A percentile compares a stretch with the other conserved stretches of the same genome.
These are phyloP conservation scores for Phytomonas sp. DNA, from an alignment of 208 protist genomes.

Conservation along the genomic window DNA sequence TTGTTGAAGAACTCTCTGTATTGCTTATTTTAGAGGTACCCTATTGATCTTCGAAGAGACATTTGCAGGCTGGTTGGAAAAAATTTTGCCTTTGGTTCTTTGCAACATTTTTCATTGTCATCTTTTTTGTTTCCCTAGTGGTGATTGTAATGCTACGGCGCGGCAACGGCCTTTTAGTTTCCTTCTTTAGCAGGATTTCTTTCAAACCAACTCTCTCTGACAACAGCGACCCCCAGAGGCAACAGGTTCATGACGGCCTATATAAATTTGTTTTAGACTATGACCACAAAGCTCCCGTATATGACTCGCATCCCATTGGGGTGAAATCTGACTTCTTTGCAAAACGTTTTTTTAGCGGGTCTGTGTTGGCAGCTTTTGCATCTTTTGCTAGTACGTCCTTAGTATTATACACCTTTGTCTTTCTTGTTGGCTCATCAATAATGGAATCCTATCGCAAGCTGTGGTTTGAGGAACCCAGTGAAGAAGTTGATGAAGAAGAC, in stretches of 20 bases:
- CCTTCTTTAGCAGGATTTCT: slow-evolving; percentile 8
- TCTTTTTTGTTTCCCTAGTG: slow-evolving; percentile 4
- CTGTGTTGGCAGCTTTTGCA: slow-evolving; percentile 16
- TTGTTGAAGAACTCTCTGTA: background rate
- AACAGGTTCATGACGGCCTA: slow-evolving; percentile 4
- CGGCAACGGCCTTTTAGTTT: background rate
- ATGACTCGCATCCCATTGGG: background rate
- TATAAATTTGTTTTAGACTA: slow-evolving; percentile 40
- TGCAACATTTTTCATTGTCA: background rate
- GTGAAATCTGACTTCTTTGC: slow-evolving; percentile 10
- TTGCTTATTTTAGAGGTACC: background rate
- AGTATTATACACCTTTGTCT: slow-evolving; percentile 43
- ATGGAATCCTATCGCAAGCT: slow-evolving; percentile 43
- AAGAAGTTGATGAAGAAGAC: background rate
- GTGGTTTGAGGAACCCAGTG: slow-evolving; percentile 1
- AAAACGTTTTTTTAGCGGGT: slow-evolving; percentile 29
- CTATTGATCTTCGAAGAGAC: background rate
- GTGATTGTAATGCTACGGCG: background rate
- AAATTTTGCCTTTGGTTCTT: background rate
- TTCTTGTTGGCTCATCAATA: slow-evolving; percentile 52
- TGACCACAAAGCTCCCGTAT: slow-evolving; percentile 24
- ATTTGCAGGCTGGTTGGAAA: background rate
- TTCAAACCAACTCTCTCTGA: slow-evolving; percentile 8
- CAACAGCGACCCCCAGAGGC: slow-evolving; percentile 7
- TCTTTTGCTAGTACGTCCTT: slow-evolving; percentile 22